Conservation (phyloP, 176 grass and related monocot genomes). For the Oryza meridionalis region DNA sequence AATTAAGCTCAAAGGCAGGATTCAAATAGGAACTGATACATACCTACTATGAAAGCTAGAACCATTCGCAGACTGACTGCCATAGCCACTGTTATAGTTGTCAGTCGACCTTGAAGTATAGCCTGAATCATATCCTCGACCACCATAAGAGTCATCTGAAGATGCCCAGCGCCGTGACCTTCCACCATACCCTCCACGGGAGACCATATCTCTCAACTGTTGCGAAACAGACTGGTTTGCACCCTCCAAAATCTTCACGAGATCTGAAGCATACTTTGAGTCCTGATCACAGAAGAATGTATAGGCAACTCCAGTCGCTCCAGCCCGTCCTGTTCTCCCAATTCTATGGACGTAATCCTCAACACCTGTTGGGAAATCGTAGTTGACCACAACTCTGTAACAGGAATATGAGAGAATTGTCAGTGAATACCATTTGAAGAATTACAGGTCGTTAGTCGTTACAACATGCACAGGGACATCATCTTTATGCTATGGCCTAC, state of each 20-base stretch:
- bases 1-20: slow-evolving; percentile 2
- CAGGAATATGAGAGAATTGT: slow-evolving; percentile 28
- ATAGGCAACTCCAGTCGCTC: slow-evolving; percentile 77
- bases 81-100: slow-evolving; percentile 29
- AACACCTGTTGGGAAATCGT: slow-evolving; percentile 82
- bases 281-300: slow-evolving; percentile 95
- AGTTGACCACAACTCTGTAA: slow-evolving; percentile 69
- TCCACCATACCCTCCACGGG: slow-evolving; percentile 76
- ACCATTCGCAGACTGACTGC: slow-evolving; percentile 33
- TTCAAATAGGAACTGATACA: slow-evolving; percentile 34
- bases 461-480: neutral
- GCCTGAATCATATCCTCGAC: slow-evolving; percentile 40
- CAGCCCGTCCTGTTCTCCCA: slow-evolving; percentile 91
- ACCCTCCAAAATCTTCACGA: slow-evolving; percentile 94
- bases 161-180: slow-evolving; percentile 65
- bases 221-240: slow-evolving; percentile 67
- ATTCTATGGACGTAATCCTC: slow-evolving; percentile 99
- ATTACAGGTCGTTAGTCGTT: neutral
- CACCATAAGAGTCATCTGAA: slow-evolving; percentile 58
- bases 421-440: slow-evolving; percentile 2
- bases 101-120: slow-evolving; percentile 37
- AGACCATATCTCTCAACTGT: slow-evolving; percentile 68
- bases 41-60: slow-evolving; percentile 51
- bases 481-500: neutral
- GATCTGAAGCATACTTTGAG: slow-evolving; percentile 76